Evolutionary conservation across 345 rosid genomes (phyloP).

Genomic region (Dovyalis caffra): DNA sequence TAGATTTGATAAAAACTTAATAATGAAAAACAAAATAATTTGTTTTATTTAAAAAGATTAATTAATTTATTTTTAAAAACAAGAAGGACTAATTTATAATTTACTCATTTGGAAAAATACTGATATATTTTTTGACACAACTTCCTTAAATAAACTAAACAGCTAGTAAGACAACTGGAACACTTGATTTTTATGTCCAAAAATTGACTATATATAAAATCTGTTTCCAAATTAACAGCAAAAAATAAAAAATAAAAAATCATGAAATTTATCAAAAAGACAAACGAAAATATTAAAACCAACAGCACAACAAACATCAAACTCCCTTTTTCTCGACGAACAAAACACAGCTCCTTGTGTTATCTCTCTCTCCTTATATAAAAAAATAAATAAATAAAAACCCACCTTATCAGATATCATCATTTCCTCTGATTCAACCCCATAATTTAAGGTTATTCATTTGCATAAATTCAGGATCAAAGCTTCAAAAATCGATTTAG

Average conservation of each 20-base stretch:
- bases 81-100: too few species aligned
- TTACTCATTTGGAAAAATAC: too few species aligned
- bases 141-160: too few species aligned
- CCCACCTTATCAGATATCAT: constrained; percentile 6
- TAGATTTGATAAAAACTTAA: too few species aligned
- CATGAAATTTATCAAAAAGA: neutral
- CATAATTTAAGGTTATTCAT: neutral
- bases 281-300: neutral
- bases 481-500: constrained; percentile 3
- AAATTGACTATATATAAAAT: neutral
- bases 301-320: constrained; percentile 1
- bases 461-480: neutral
- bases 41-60: too few species aligned
- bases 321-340: neutral
- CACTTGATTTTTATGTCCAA: neutral
- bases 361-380: constrained; percentile 10
- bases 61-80: too few species aligned
- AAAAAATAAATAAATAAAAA: neutral
- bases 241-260: neutral
- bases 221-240: neutral
- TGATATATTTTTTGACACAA: too few species aligned
- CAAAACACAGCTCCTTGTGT: constrained; percentile 5
- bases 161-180: neutral
- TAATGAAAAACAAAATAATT: too few species aligned
- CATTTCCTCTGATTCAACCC: constrained; percentile 9